phyloP scores from a whole-genome alignment of 306 rosid genomes.

The Aeschynomene evenia region DNA sequence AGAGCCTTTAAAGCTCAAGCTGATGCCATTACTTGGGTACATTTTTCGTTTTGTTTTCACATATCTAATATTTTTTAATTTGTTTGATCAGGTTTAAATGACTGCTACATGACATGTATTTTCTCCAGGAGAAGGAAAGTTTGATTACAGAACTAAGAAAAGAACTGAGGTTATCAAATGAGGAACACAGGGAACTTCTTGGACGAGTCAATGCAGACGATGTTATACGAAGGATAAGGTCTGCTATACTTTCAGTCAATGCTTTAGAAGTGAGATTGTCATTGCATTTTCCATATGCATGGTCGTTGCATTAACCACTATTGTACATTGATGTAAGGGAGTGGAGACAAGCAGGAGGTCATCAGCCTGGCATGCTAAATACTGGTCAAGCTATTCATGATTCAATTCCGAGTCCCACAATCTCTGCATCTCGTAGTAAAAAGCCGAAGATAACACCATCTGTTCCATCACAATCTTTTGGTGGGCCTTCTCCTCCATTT shows the following conservation, averaged over 20 bases:
- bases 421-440: slow-evolving; percentile 88
- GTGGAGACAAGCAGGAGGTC: slow-evolving; percentile 90
- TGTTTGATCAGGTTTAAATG: slow-evolving; percentile 57
- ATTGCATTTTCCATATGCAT: slow-evolving; percentile 13
- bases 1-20: slow-evolving; percentile 99
- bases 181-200: slow-evolving; percentile 92
- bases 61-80: slow-evolving; percentile 31
- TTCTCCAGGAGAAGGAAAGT: slow-evolving; percentile 93
- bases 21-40: slow-evolving; percentile 98
- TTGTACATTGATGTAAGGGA: slow-evolving; percentile 56
- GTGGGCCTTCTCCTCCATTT: slow-evolving; percentile 73
- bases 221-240: slow-evolving; percentile 82
- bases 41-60: slow-evolving; percentile 39
- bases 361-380: slow-evolving; percentile 59
- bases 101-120: slow-evolving; percentile 44
- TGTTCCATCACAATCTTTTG: slow-evolving; percentile 72
- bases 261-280: slow-evolving; percentile 20
- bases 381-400: slow-evolving; percentile 68
- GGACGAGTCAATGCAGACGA: slow-evolving; percentile 92
- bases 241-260: slow-evolving; percentile 25
- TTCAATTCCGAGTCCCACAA: slow-evolving; percentile 76
- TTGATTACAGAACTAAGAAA: slow-evolving; percentile 88
- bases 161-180: slow-evolving; percentile 87
- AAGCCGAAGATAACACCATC: slow-evolving; percentile 71
- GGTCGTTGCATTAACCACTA: slow-evolving; percentile 24